Evolutionary conservation across 2,329 filamentous ascomycete genomes (phyloP).

Genomic region (Botrytis paeoniae): DNA sequence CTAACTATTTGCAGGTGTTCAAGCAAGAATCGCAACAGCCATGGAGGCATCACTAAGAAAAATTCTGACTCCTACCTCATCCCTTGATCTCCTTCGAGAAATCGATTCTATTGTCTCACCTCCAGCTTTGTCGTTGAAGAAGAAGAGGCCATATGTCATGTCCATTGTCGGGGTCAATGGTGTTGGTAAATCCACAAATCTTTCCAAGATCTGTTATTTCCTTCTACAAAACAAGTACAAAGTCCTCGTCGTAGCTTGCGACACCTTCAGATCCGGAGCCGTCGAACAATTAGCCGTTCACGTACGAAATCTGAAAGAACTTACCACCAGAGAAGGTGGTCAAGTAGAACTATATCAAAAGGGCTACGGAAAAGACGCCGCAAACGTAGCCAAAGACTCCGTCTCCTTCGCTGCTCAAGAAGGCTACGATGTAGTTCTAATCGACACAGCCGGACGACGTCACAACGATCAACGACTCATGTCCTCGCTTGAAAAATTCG

Average conservation of each 20-base stretch:
- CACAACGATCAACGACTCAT: slow-evolving; percentile 96
- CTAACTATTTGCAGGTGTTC: slow-evolving; percentile 55
- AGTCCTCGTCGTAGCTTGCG: slow-evolving; percentile 88
- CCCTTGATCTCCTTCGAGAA: slow-evolving; percentile 88
- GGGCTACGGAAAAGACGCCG: slow-evolving; percentile 96
- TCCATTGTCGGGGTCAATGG: slow-evolving; percentile 98
- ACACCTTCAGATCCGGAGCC: slow-evolving; percentile 95
- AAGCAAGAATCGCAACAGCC: slow-evolving; percentile 75
- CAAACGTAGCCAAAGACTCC: slow-evolving; percentile 90
- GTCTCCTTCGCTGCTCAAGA: slow-evolving; percentile 74
- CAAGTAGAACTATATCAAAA: slow-evolving; percentile 91
- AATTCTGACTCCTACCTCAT: slow-evolving; percentile 93
- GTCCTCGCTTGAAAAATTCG: slow-evolving; percentile 96
- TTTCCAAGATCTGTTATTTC: slow-evolving; percentile 98
- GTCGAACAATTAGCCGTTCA: slow-evolving; percentile 97
- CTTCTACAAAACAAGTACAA: slow-evolving; percentile 95
- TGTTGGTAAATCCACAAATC: slow-evolving; percentile 95
- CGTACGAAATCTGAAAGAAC: slow-evolving; percentile 86
- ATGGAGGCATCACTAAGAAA: slow-evolving; percentile 92
- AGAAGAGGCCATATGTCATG: slow-evolving; percentile 85
- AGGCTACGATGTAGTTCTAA: slow-evolving; percentile 88
- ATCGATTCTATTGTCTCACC: slow-evolving; percentile 77
- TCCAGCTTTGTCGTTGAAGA: slow-evolving; percentile 58
- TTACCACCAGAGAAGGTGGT: slow-evolving; percentile 79
- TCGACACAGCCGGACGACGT: slow-evolving; percentile 90